Evolutionary conservation across 495 filamentous ascomycete species (phyloP).

Genomic region (Penicillium coprophilum): DNA sequence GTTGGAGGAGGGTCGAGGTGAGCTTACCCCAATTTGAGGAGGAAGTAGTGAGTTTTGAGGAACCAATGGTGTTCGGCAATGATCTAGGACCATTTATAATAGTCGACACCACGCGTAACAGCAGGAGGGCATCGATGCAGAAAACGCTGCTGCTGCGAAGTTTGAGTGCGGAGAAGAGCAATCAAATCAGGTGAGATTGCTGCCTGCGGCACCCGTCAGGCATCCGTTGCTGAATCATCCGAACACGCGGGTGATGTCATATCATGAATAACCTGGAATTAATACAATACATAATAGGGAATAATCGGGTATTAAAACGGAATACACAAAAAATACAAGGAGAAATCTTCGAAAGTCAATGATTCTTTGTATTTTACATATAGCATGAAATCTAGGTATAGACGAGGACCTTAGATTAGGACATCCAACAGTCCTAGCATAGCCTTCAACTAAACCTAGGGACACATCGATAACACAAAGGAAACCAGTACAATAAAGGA

Average conservation of each 20-base stretch:
- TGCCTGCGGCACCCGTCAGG: conserved; percentile 21
- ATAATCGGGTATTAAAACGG: no score
- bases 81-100: conserved; percentile 3
- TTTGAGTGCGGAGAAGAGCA: conserved; percentile 37
- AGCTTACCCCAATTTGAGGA: conserved; percentile 9
- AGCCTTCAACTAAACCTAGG: conserved; percentile 24
- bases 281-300: not conserved
- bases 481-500: conserved; percentile 28
- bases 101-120: conserved; percentile 9
- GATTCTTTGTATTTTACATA: conserved; percentile 36
- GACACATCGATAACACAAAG: conserved; percentile 32
- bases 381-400: conserved; percentile 25
- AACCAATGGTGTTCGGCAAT: conserved; percentile 14
- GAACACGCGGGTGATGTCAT: conserved; percentile 22
- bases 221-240: conserved; percentile 26
- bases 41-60: conserved; percentile 7
- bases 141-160: conserved; percentile 15
- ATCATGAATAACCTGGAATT: not conserved
- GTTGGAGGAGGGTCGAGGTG: conserved; percentile 16
- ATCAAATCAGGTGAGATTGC: conserved; percentile 35
- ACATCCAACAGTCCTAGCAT: conserved; percentile 17
- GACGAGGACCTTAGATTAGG: conserved; percentile 3
- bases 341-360: conserved; percentile 15
- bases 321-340: not conserved
- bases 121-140: conserved; percentile 10